Conservation (phyloP, 129 eudicot genomes). For the Tagetes erecta region DNA sequence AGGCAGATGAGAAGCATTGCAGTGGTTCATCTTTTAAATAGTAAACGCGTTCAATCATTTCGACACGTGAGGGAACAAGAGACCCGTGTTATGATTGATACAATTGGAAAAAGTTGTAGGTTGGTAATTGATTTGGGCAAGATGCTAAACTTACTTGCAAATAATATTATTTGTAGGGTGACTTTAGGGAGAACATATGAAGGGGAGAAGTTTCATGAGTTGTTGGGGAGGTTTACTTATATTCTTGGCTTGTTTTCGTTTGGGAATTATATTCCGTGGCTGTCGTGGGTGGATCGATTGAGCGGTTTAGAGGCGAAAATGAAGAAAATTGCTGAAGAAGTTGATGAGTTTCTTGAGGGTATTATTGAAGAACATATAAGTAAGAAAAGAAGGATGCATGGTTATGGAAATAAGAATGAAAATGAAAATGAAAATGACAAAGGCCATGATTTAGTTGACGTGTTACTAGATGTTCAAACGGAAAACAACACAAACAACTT, state of each 20-base stretch:
- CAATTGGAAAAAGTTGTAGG: slow-evolving; percentile 17
- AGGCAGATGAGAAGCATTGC: slow-evolving; percentile 46
- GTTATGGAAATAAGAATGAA: too few relatives aligned
- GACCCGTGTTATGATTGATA: slow-evolving; percentile 20
- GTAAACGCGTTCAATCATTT: slow-evolving; percentile 32
- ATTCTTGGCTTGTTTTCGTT: slow-evolving; percentile 27
- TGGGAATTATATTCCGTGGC: slow-evolving; percentile 45
- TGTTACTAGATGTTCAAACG: slow-evolving; percentile 23
- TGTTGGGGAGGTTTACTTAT: slow-evolving; percentile 32
- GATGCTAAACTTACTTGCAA: slow-evolving; percentile 18
- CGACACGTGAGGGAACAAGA: slow-evolving; percentile 39
- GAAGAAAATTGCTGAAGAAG: slow-evolving; percentile 28
- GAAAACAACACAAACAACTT: slow-evolving; percentile 18
- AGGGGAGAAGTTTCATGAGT: slow-evolving; percentile 29
- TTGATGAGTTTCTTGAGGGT: slow-evolving; percentile 46
- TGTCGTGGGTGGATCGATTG: slow-evolving; percentile 40
- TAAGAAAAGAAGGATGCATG: slow-evolving; percentile 1
- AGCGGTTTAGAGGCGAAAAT: slow-evolving; percentile 34
- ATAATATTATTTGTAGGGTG: slow-evolving; percentile 41
- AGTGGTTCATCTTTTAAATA: slow-evolving; percentile 40
- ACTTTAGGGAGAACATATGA: slow-evolving; percentile 41
- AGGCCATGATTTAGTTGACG: slow-evolving; percentile 33
- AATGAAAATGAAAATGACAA: slow-evolving; percentile 1
- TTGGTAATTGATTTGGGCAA: slow-evolving; percentile 34
- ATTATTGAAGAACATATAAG: slow-evolving; percentile 37